A percentile compares a stretch with the other conserved stretches of the same genome.
Conservation (phyloP, 2,329 filamentous ascomycete species). For the Alternaria gansuensis region DNA sequence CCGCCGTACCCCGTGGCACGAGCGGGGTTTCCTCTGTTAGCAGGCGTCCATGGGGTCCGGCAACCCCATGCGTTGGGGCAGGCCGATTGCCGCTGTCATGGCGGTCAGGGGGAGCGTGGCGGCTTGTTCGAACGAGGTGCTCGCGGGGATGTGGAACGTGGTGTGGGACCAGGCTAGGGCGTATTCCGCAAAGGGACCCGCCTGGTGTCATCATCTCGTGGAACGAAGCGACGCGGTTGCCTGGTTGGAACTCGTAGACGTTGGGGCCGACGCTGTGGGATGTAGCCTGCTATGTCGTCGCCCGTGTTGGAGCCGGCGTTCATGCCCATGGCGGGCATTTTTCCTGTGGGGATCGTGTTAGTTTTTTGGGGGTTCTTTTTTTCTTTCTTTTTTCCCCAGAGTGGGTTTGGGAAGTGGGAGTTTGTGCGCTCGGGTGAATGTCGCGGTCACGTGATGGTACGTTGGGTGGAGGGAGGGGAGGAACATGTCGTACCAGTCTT, state of each 20-base stretch:
- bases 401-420: too few species aligned
- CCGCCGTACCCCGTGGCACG: constrained; percentile 57
- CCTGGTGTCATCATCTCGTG: constrained; percentile 61
- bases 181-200: constrained; percentile 69
- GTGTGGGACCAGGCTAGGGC: constrained; percentile 65
- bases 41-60: constrained; percentile 53
- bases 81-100: constrained; percentile 58
- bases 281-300: constrained; percentile 65
- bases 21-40: constrained; percentile 37
- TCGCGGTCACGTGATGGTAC: too few species aligned
- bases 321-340: constrained; percentile 26
- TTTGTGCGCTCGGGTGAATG: too few species aligned
- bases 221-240: constrained; percentile 67
- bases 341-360: constrained; percentile 34
- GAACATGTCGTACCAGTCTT: constrained; percentile 56
- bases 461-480: background rate
- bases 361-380: too few species aligned
- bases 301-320: constrained; percentile 56
- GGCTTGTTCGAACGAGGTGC: constrained; percentile 62
- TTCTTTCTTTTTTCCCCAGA: too few species aligned
- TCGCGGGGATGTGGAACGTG: constrained; percentile 64
- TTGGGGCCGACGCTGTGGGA: constrained; percentile 64
- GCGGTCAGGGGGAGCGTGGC: constrained; percentile 58
- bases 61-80: constrained; percentile 55
- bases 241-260: constrained; percentile 66